Evolutionary conservation across 495 filamentous ascomycete genomes (phyloP).

Genomic region (Podospora bellae-mahoneyi): DNA sequence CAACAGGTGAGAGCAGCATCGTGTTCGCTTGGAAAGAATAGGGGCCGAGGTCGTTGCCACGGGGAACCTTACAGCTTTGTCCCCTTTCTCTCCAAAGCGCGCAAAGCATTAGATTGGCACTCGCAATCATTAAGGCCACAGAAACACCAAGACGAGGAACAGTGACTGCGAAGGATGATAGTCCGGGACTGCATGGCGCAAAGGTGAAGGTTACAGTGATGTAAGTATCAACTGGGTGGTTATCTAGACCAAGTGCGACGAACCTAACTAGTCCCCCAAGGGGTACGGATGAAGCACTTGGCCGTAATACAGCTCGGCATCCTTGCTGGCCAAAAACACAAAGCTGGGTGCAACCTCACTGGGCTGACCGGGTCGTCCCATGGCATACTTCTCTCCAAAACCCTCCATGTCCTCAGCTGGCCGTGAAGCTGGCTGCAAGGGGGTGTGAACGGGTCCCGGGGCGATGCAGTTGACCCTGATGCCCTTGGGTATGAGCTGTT

Average conservation of each 20-base stretch:
- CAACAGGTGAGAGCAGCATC: background rate
- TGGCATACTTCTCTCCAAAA: conserved; percentile 43
- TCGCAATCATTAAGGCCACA: background rate
- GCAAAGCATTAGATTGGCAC: background rate
- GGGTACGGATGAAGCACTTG: conserved; percentile 50
- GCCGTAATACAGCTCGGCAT: conserved; percentile 54
- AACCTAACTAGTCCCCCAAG: conserved; percentile 22
- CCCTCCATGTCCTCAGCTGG: conserved; percentile 52
- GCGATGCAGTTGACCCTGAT: conserved; percentile 63
- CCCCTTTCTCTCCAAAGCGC: background rate
- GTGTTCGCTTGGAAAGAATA: background rate
- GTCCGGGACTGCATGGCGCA: background rate
- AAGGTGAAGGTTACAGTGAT: background rate
- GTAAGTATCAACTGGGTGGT: background rate
- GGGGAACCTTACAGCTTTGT: background rate
- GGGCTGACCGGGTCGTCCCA: conserved; percentile 57
- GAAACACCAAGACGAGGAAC: background rate
- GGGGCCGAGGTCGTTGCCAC: background rate
- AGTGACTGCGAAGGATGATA: background rate
- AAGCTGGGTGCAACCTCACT: conserved; percentile 61
- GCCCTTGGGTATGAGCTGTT: conserved; percentile 54
- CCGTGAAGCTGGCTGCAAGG: conserved; percentile 54
- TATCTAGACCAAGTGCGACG: background rate
- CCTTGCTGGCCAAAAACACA: conserved; percentile 57
- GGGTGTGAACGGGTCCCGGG: conserved; percentile 58